Conservation (phyloP, 1,284 basidiomycete genomes). For the Moniliella sp. region DNA sequence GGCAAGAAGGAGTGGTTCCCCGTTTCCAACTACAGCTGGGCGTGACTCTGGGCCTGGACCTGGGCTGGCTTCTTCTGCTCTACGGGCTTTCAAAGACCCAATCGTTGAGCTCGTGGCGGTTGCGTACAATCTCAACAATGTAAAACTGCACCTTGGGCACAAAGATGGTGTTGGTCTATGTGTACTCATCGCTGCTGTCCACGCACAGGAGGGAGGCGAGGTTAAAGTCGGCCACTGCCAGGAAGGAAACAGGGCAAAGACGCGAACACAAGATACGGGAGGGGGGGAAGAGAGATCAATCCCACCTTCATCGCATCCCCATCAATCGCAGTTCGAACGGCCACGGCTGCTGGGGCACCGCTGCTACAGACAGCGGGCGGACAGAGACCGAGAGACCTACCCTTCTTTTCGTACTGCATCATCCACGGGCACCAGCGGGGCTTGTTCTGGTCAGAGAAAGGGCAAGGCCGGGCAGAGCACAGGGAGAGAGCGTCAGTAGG, state of each 20-base stretch:
- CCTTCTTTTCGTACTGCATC: slow-evolving; percentile 45
- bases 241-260: too few species aligned
- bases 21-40: too few species aligned
- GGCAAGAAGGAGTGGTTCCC: too few species aligned
- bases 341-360: background rate
- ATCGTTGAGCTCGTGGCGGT: slow-evolving; percentile 76
- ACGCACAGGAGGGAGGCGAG: slow-evolving; percentile 83
- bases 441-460: slow-evolving; percentile 67
- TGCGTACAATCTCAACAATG: slow-evolving; percentile 80
- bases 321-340: background rate
- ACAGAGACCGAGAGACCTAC: slow-evolving; percentile 7
- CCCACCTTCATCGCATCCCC: background rate
- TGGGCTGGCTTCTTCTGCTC: slow-evolving; percentile 4
- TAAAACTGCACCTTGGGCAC: slow-evolving; percentile 52
- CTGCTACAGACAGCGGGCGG: too few species aligned
- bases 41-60: too few species aligned
- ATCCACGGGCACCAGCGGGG: slow-evolving; percentile 78
- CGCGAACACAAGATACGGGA: background rate
- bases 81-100: slow-evolving; percentile 38
- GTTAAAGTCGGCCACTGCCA: slow-evolving; percentile 66
- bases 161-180: slow-evolving; percentile 79
- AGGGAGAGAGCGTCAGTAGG: background rate
- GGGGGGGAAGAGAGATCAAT: background rate
- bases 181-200: slow-evolving; percentile 61
- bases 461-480: background rate